Evolutionary conservation across 1,139 yeast genomes (phyloP).

Genomic region (Blastobotrys malaysiensis): DNA sequence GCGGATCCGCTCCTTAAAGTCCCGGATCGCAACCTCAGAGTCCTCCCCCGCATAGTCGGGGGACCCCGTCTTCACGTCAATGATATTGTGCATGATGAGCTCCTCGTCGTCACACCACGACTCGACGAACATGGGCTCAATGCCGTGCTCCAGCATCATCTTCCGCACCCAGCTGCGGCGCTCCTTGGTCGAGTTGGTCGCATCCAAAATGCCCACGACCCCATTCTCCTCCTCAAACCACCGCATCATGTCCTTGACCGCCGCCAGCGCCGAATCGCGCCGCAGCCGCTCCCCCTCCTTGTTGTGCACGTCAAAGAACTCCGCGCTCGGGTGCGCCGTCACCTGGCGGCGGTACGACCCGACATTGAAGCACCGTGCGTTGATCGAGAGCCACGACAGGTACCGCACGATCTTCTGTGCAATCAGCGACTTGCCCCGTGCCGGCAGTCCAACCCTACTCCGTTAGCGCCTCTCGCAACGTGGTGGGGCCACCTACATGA

Average conservation of each 20-base stretch:
- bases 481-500: conserved; percentile 30
- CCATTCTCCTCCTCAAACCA: conserved; percentile 84
- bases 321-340: conserved; percentile 57
- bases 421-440: conserved; percentile 72
- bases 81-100: conserved; percentile 68
- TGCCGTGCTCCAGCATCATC: conserved; percentile 57
- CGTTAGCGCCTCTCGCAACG: not conserved
- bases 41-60: conserved; percentile 79
- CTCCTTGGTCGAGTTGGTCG: conserved; percentile 68
- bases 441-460: conserved; percentile 56
- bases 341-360: conserved; percentile 72
- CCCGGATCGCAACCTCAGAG: conserved; percentile 65
- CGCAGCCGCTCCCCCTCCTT: conserved; percentile 58
- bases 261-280: conserved; percentile 62
- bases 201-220: conserved; percentile 89
- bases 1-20: conserved; percentile 66
- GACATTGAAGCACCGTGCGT: conserved; percentile 83
- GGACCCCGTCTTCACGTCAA: conserved; percentile 80
- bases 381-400: conserved; percentile 84
- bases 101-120: conserved; percentile 85
- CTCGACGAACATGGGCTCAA: conserved; percentile 89
- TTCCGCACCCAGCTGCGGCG: conserved; percentile 64
- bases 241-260: conserved; percentile 75
- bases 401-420: conserved; percentile 83
- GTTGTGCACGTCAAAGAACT: conserved; percentile 70